Percentiles rank a stretch among this genome's conserved stretches.
These are phyloP conservation scores for Clonostachys rhizophaga DNA, from an alignment of 2,329 filamentous ascomycete species.

Conservation along the genomic window DNA sequence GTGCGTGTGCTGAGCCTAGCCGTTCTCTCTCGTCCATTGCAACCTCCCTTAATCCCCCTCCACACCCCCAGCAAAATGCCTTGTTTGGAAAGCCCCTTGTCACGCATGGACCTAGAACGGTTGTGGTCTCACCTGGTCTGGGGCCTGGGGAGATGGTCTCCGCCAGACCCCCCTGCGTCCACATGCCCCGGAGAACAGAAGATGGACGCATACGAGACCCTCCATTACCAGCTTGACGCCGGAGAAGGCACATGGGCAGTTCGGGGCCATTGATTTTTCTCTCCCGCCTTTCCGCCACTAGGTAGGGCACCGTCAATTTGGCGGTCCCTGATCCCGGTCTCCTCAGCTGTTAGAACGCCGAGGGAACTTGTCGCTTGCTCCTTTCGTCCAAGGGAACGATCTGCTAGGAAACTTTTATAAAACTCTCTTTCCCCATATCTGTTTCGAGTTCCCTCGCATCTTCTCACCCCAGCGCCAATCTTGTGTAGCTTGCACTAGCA, in stretches of 20 bases:
- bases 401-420: no score
- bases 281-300: slow-evolving; percentile 1
- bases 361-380: no score
- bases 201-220: slow-evolving; percentile 1
- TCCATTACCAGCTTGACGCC: background rate
- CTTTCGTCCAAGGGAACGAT: no score
- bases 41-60: background rate
- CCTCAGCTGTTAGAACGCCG: background rate
- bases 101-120: background rate
- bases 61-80: background rate
- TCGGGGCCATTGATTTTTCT: background rate
- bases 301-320: background rate
- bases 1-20: background rate
- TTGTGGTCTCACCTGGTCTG: background rate
- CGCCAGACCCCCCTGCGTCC: background rate
- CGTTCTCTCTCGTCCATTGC: background rate
- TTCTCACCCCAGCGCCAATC: no score
- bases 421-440: no score
- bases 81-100: background rate
- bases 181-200: background rate
- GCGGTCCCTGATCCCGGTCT: background rate
- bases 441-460: no score
- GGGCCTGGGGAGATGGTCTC: background rate
- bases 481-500: no score
- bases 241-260: background rate